Evolutionary conservation across 768 basidiomycete genomes (phyloP), one percentile per base, ranked within the genome.

Genomic region (Kwoniella sp.): DNA sequence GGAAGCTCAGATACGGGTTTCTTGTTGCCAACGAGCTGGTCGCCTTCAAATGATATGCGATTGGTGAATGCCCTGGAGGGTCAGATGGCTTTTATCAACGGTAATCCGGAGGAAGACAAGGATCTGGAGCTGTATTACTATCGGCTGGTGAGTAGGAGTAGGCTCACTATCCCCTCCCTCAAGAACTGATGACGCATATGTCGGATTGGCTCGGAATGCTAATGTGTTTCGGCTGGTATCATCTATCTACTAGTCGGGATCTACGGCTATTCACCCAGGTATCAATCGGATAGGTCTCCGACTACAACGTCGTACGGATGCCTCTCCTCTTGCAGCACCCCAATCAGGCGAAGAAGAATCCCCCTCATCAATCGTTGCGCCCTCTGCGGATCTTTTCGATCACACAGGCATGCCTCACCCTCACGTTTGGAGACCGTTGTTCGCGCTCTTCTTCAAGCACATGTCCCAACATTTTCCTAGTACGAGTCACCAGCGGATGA

Each of bases 261-360:
- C 72, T 12, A 74, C 75, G 17, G 76, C 78, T 2, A 77, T 79
- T 17, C 74, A 77, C 53, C 78, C 78, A 5, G 78, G 78, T 26
- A 75, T 79, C 51, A 75, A 77, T 48, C 73, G 78, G 15, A 79
- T 79, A 24, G 68, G 69, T 6, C 68, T 79, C 26, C 76, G 76
- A 56, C 70, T 79, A 0, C 76, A 76, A 49, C 65, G 74, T 1
- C 66, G 72, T 30, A 58, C 64, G 2, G 77, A 58, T 25, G 37
- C 60, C 15, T 61, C 77, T 25, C 65, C 63, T 17, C 59, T 69
- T n/a, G 60, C 69, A 21, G 72, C 68, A 15, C 71, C 73, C 19
- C 71, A 69, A 53, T 69, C 73, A 17, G 70, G 65, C 17, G 48
- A 62, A 17, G 63, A 63, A 27, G 66, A 65, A 8, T 50, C 55